Evolutionary conservation across 441 rosid species (phyloP).

Genomic region (Eutrema salsugineum): DNA sequence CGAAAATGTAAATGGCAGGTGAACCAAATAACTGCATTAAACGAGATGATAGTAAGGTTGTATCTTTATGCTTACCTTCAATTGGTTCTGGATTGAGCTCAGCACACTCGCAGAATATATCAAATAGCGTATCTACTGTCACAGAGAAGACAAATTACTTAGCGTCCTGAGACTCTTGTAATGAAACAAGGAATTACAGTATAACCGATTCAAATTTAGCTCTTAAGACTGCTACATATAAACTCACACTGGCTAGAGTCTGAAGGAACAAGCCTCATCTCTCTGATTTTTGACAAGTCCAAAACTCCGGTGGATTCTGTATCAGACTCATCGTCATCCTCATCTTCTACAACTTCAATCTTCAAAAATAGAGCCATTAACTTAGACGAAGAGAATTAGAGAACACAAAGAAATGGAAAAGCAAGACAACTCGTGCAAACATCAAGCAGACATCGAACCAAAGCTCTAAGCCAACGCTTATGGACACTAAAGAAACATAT

Average conservation of each 20-base stretch:
- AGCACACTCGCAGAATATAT: constrained; percentile 85
- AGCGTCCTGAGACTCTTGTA: background rate
- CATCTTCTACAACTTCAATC: constrained; percentile 77
- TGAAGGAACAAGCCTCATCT: constrained; percentile 95
- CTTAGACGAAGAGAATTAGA: background rate
- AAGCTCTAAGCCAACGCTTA: background rate
- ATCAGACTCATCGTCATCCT: constrained; percentile 55
- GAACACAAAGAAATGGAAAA: background rate
- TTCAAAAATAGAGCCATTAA: constrained; percentile 23
- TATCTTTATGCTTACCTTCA: constrained; percentile 43
- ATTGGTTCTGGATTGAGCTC: constrained; percentile 91
- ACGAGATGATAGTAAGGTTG: background rate
- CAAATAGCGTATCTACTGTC: constrained; percentile 83
- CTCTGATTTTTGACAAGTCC: constrained; percentile 64
- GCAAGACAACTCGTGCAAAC: background rate
- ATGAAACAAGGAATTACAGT: background rate
- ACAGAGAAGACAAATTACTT: constrained; percentile 11
- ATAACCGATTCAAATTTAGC: background rate
- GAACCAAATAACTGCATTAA: background rate
- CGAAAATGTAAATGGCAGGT: background rate
- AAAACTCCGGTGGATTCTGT: constrained; percentile 45
- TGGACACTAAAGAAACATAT: background rate
- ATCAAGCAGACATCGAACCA: background rate
- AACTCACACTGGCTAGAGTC: constrained; percentile 67
- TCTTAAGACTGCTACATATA: background rate